phyloP scores from a whole-genome alignment of 805 yeast genomes.

The Teunomyces panamensis region DNA sequence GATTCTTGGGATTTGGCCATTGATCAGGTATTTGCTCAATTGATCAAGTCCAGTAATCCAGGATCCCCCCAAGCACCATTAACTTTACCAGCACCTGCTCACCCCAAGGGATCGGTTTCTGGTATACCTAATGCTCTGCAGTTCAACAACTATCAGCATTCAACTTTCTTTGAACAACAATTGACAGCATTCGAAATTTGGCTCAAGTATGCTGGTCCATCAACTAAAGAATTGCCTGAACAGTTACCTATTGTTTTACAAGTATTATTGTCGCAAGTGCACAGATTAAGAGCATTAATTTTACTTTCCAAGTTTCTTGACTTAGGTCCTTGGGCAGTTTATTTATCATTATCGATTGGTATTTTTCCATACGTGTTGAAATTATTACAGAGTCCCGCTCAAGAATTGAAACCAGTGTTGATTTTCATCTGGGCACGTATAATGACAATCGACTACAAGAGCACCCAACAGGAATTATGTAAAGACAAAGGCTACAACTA shows the following conservation, averaged over 20 bases:
- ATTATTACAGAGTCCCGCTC: constrained; percentile 89
- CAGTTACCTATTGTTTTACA: constrained; percentile 93
- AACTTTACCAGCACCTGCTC: not conserved
- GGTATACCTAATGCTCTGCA: constrained; percentile 12
- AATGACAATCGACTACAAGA: constrained; percentile 89
- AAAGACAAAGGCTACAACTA: constrained; percentile 89
- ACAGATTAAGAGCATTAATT: constrained; percentile 83
- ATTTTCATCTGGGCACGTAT: constrained; percentile 98
- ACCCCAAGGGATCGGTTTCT: not conserved
- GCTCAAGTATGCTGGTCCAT: constrained; percentile 83
- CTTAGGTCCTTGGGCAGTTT: constrained; percentile 97
- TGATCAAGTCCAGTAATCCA: constrained; percentile 42
- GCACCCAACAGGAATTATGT: constrained; percentile 87
- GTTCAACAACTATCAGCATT: constrained; percentile 68
- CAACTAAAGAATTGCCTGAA: constrained; percentile 84
- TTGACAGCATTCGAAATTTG: constrained; percentile 94
- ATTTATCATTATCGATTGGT: constrained; percentile 87
- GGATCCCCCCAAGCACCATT: constrained; percentile 1
- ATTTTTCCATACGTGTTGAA: constrained; percentile 93
- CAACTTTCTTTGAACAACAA: constrained; percentile 94
- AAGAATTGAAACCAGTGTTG: constrained; percentile 87
- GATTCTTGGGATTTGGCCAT: constrained; percentile 97
- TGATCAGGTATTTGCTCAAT: constrained; percentile 83
- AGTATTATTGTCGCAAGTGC: constrained; percentile 90
- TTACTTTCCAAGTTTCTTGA: constrained; percentile 83